These are phyloP conservation scores for Fusarium devonianum DNA, from an alignment of 2,329 filamentous ascomycete genomes.

Conservation along the genomic window DNA sequence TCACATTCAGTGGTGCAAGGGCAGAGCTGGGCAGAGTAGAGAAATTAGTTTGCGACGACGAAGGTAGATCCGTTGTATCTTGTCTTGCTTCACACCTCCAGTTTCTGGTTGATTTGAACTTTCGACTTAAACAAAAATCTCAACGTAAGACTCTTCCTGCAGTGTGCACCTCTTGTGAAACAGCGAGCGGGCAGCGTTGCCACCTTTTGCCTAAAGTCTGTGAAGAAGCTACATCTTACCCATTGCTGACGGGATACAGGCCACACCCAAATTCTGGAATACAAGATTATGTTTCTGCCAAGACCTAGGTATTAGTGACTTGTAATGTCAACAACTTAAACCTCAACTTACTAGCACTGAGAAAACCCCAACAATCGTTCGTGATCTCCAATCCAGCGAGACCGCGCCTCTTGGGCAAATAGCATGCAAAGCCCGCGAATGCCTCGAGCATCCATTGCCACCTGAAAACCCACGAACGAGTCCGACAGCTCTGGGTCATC, in stretches of 20 bases:
- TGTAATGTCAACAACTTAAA: background rate
- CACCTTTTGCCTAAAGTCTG: too few relatives aligned
- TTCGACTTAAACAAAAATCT: too few relatives aligned
- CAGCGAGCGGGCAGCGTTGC: too few relatives aligned
- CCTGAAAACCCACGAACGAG: conserved; percentile 6
- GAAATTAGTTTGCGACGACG: too few relatives aligned
- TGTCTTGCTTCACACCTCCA: too few relatives aligned
- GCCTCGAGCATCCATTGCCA: conserved; percentile 4
- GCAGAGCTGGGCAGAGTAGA: too few relatives aligned
- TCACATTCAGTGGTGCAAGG: too few relatives aligned
- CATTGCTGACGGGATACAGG: background rate
- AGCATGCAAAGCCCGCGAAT: conserved; percentile 4
- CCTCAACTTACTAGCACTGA: background rate
- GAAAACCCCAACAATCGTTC: conserved; percentile 1
- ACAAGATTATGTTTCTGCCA: background rate
- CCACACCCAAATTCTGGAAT: background rate
- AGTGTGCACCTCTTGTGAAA: too few relatives aligned
- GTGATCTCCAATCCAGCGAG: conserved; percentile 9
- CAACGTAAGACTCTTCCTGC: too few relatives aligned
- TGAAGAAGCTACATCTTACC: too few relatives aligned
- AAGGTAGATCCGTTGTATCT: too few relatives aligned
- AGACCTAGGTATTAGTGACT: background rate
- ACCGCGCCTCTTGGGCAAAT: background rate
- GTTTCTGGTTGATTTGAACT: too few relatives aligned
- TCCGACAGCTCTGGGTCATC: background rate